Evolutionary conservation across 73 alveolate genomes (phyloP).

Genomic region (Stentor roeselii): DNA sequence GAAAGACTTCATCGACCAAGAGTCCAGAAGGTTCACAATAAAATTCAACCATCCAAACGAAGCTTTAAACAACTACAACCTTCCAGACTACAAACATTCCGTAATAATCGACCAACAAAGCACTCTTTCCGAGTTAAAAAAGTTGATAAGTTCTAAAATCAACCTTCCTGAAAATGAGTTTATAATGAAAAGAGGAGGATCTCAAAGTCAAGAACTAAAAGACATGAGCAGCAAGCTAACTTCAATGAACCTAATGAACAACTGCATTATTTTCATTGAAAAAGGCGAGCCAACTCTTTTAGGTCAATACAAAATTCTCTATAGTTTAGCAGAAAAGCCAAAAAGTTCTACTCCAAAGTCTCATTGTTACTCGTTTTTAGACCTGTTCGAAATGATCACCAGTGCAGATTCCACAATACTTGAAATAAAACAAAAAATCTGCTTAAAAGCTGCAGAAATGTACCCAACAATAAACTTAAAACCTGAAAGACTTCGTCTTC

Average conservation of each 20-base stretch:
- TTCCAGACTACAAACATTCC: not conserved
- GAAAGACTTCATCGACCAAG: not conserved
- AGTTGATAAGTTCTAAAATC: not conserved
- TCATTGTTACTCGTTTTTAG: not conserved
- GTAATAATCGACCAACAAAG: not conserved
- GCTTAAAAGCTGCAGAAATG: not conserved
- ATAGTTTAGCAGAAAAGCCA: not conserved
- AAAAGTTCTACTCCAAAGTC: not conserved
- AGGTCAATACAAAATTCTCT: not conserved
- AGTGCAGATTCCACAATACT: not conserved
- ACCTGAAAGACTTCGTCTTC: not conserved
- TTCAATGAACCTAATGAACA: not conserved
- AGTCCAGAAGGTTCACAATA: not conserved
- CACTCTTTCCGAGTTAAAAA: not conserved
- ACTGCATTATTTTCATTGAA: constrained; percentile 3
- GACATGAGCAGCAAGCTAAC: not conserved
- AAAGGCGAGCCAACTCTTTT: not conserved
- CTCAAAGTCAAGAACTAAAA: constrained; percentile 2
- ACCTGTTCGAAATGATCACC: not conserved
- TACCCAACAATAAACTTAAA: not conserved
- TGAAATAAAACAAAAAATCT: not conserved
- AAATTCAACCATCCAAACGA: constrained; percentile 11
- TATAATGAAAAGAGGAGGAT: constrained; percentile 18
- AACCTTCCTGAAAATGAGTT: not conserved
- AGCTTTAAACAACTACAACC: not conserved